Evolutionary conservation across 2,329 filamentous ascomycete species (phyloP).

Genomic region (Grosmannia huntii): DNA sequence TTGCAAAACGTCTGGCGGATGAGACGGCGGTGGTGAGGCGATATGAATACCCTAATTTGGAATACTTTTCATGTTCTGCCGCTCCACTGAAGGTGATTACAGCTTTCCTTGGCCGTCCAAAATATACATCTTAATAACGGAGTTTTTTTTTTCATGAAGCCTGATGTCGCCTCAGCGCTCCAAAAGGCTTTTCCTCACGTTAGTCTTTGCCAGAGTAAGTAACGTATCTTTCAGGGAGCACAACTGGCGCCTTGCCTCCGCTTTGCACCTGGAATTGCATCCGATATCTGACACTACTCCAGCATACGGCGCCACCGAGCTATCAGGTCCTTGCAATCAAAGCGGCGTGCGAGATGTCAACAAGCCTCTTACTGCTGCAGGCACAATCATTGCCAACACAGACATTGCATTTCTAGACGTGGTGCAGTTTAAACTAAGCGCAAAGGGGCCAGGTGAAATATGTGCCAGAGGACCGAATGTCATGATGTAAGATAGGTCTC

Average conservation of each 20-base stretch:
- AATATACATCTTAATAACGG: no score
- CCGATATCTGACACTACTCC: background rate
- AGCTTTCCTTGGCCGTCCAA: background rate
- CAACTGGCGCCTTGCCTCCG: background rate
- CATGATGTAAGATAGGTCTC: constrained; percentile 17
- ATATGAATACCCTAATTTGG: constrained; percentile 37
- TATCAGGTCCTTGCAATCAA: background rate
- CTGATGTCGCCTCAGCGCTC: constrained; percentile 36
- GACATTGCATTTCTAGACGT: constrained; percentile 26
- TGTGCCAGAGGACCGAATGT: constrained; percentile 60
- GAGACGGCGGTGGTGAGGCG: constrained; percentile 39
- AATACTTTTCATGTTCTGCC: constrained; percentile 36
- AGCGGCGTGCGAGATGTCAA: constrained; percentile 17
- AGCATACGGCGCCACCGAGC: background rate
- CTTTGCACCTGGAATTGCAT: background rate
- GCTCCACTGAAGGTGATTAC: constrained; percentile 48
- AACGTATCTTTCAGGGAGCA: background rate
- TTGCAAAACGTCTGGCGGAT: constrained; percentile 41
- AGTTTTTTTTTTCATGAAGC: constrained; percentile 17
- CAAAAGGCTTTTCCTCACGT: constrained; percentile 28
- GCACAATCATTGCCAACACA: constrained; percentile 25
- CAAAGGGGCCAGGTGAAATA: constrained; percentile 41
- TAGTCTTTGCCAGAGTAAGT: constrained; percentile 5
- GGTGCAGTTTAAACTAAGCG: constrained; percentile 23
- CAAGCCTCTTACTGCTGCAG: constrained; percentile 29